Conservation (phyloP, 208 protist genomes). For the Herpetomonas muscarum region DNA sequence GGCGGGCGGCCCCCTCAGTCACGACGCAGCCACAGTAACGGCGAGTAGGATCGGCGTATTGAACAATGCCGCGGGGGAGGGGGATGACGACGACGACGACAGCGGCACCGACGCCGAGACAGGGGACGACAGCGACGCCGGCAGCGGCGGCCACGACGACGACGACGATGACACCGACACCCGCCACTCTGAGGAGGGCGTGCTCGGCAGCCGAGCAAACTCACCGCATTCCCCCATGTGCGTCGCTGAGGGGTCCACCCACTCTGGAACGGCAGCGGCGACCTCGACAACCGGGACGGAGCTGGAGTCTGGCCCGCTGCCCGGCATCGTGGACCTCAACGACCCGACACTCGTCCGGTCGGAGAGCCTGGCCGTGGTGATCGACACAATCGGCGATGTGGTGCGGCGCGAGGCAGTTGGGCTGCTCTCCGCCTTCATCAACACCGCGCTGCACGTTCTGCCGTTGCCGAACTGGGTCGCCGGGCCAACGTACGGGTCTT, state of each 20-base stretch:
- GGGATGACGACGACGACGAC: neutral
- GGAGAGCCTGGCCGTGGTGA: constrained; percentile 10
- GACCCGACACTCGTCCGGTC: constrained; percentile 15
- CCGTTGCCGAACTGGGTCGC: constrained; percentile 45
- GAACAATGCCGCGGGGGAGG: neutral
- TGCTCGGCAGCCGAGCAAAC: neutral
- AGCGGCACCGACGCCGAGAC: neutral
- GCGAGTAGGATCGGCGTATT: neutral
- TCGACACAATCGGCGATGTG: constrained; percentile 23
- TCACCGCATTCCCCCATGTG: constrained; percentile 9
- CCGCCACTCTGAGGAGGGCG: neutral
- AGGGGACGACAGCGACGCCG: neutral
- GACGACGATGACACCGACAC: constrained; percentile 14
- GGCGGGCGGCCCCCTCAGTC: too few relatives aligned
- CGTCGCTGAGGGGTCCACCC: neutral
- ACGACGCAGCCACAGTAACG: too few relatives aligned
- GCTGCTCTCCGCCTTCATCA: constrained; percentile 50
- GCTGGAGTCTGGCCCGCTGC: too few relatives aligned
- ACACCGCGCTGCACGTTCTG: constrained; percentile 48
- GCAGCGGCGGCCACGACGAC: neutral
- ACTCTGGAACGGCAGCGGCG: constrained; percentile 1
- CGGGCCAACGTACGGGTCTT: constrained; percentile 63
- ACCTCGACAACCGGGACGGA: neutral
- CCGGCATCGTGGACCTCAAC: neutral
- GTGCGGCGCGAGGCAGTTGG: constrained; percentile 38